phyloP scores from a whole-genome alignment of 305 asterid species.

The Fraxinus dipetala region DNA sequence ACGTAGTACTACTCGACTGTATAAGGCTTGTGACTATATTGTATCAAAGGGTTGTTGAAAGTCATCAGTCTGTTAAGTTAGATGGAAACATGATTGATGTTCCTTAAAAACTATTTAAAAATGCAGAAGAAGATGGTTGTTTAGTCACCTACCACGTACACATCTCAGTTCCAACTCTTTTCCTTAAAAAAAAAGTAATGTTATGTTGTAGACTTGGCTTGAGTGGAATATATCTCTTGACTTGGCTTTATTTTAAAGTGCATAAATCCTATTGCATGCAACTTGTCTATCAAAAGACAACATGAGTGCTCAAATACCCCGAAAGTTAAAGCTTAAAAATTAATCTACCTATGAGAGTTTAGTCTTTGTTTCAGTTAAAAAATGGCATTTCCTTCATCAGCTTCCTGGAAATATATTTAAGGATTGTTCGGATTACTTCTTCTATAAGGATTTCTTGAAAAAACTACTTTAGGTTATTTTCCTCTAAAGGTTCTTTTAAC shows the following conservation, averaged over 20 bases:
- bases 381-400: background rate
- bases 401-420: background rate
- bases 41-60: constrained; percentile 11
- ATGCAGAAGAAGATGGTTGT: constrained; percentile 29
- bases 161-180: constrained; percentile 27
- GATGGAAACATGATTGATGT: constrained; percentile 27
- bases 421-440: background rate
- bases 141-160: constrained; percentile 35
- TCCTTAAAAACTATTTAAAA: constrained; percentile 21
- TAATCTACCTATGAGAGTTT: background rate
- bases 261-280: background rate
- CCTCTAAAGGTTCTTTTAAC: background rate
- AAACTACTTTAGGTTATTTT: too few relatives aligned
- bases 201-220: constrained; percentile 8
- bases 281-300: constrained; percentile 1
- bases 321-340: background rate
- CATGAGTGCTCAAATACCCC: constrained; percentile 5
- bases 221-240: constrained; percentile 19
- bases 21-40: background rate
- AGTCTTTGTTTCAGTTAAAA: background rate
- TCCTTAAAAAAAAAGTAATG: background rate
- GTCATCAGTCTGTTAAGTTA: constrained; percentile 23
- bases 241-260: constrained; percentile 11
- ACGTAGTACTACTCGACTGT: background rate
- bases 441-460: background rate